These are phyloP conservation scores for Raffaelea albimanens DNA, from an alignment of 2,329 filamentous ascomycete genomes.

Conservation along the genomic window DNA sequence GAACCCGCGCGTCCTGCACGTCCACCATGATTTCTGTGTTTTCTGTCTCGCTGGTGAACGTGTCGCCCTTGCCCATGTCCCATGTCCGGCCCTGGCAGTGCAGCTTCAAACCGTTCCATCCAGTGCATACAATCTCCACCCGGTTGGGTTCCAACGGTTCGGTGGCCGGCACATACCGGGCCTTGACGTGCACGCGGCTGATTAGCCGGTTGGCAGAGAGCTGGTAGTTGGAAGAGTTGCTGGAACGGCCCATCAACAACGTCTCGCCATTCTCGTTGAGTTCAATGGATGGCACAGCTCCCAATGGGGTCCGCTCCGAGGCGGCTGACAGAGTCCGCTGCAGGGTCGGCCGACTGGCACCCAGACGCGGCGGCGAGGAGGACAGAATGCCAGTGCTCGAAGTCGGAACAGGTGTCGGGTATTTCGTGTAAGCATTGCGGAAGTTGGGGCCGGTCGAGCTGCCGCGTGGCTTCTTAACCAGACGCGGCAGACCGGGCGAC, in stretches of 20 bases:
- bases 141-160: constrained; percentile 61
- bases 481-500: constrained; percentile 61
- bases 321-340: constrained; percentile 53
- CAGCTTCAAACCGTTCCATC: constrained; percentile 92
- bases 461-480: constrained; percentile 41
- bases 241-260: constrained; percentile 83
- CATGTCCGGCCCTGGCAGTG: constrained; percentile 84
- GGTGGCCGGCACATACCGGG: constrained; percentile 65
- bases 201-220: constrained; percentile 86
- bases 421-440: constrained; percentile 51
- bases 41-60: constrained; percentile 82
- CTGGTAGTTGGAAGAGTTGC: constrained; percentile 91
- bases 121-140: constrained; percentile 82
- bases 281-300: constrained; percentile 71
- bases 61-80: constrained; percentile 79
- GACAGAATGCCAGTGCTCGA: constrained; percentile 88
- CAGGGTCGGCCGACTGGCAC: constrained; percentile 31
- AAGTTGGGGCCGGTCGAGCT: background rate
- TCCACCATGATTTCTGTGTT: constrained; percentile 88
- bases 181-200: constrained; percentile 87
- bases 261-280: constrained; percentile 73
- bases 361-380: constrained; percentile 59
- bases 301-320: constrained; percentile 75
- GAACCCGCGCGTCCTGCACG: constrained; percentile 82
- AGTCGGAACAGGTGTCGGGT: constrained; percentile 88